Percentiles rank a stretch among this genome's conserved stretches.
Evolutionary conservation across 163 green algal species (phyloP).

Genomic region (Scenedesmus sp.): DNA sequence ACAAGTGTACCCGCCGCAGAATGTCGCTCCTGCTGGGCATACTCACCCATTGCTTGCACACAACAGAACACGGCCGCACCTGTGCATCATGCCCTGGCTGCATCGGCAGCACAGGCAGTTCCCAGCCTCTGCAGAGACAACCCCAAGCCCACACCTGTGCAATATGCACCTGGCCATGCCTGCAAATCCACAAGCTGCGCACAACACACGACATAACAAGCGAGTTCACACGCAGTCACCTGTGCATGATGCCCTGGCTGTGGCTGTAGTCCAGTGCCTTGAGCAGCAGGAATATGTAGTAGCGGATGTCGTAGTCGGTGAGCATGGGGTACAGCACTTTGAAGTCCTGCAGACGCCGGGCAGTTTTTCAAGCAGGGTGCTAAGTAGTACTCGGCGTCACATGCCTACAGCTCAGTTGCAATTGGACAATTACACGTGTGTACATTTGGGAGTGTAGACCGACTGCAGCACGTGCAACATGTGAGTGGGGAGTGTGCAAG

Average conservation of each 20-base stretch:
- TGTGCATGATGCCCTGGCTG: constrained; percentile 63
- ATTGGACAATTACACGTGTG: too few relatives aligned
- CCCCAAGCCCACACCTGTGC: constrained; percentile 50
- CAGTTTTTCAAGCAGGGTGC: too few relatives aligned
- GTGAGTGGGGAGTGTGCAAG: too few relatives aligned
- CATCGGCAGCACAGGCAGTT: neutral
- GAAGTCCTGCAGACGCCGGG: constrained; percentile 78
- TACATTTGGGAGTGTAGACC: too few relatives aligned
- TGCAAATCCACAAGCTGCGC: neutral
- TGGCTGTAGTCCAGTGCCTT: constrained; percentile 84
- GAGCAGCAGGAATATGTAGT: constrained; percentile 98
- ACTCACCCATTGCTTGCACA: too few relatives aligned
- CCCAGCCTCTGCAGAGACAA: neutral
- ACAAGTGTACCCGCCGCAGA: too few relatives aligned
- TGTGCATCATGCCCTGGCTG: constrained; percentile 69
- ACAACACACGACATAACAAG: neutral
- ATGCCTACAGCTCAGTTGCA: too few relatives aligned
- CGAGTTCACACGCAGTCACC: neutral
- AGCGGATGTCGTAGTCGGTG: constrained; percentile 98
- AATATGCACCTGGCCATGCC: constrained; percentile 60
- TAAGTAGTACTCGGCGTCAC: too few relatives aligned
- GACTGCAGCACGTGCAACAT: too few relatives aligned
- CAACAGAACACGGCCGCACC: neutral
- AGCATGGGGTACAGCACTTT: constrained; percentile 99
- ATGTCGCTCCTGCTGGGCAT: too few relatives aligned